Conservation (phyloP, 2,329 filamentous ascomycete species). For the Mycosphaerelloides madeirae region DNA sequence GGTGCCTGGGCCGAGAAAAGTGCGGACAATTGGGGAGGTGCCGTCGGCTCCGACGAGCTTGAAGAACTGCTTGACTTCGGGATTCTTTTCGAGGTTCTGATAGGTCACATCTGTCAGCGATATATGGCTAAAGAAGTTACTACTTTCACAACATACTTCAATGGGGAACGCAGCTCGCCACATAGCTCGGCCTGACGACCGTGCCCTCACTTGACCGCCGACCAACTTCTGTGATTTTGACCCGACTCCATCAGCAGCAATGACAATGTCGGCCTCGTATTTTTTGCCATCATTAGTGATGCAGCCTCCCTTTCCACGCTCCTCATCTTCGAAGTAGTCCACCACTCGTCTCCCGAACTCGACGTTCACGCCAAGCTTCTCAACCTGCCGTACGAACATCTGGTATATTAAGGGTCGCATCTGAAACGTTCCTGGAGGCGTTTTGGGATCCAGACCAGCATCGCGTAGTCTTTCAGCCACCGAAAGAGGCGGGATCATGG, state of each 20-base stretch:
- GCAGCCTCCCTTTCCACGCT: conserved; percentile 23
- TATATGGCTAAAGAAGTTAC: conserved; percentile 25
- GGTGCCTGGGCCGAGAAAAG: conserved; percentile 40
- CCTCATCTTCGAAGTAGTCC: conserved; percentile 44
- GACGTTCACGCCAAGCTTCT: conserved; percentile 40
- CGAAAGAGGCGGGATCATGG: conserved; percentile 14
- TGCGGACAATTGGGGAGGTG: conserved; percentile 43
- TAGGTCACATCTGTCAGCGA: conserved; percentile 23
- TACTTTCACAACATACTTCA: conserved; percentile 17
- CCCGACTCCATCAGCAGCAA: conserved; percentile 38
- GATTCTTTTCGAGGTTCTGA: conserved; percentile 43
- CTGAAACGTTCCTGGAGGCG: conserved; percentile 15
- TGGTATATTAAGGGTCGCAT: conserved; percentile 19
- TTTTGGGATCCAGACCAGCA: conserved; percentile 12
- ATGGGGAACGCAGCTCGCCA: conserved; percentile 18
- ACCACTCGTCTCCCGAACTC: conserved; percentile 41
- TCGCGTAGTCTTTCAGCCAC: conserved; percentile 12
- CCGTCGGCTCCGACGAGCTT: conserved; percentile 36
- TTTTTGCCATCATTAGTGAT: conserved; percentile 37
- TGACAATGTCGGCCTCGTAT: conserved; percentile 40
- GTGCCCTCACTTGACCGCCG: conserved; percentile 32
- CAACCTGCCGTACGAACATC: conserved; percentile 49
- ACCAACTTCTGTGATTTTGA: conserved; percentile 39
- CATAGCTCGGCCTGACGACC: conserved; percentile 17
- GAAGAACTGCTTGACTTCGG: conserved; percentile 45